Base-by-base conservation (phyloP, 192 early-diverging fungal species). In the Coemansia sp. region DNA sequence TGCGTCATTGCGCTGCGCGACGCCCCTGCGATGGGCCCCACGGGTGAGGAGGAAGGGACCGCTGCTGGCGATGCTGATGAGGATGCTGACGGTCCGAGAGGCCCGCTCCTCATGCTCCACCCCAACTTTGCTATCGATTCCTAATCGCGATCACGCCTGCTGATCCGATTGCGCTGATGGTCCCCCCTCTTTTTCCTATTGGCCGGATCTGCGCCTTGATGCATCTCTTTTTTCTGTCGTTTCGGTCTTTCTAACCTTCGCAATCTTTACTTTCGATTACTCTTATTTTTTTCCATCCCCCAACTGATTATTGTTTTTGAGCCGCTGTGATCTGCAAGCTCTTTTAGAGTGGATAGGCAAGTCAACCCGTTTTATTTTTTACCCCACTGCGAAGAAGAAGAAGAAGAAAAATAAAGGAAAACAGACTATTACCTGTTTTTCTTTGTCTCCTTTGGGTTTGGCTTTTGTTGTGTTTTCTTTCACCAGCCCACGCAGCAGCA, bases 41-140 rank as follows among this genome's bases (percentile, higher is more conserved):
- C 41, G 16, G 36, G 22, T 40, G 74, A 37, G 4, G 42, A 0
- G 5, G 51, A n/a, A 8, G 16, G 5, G 12, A 32, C 40, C 19
- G 57, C 32, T 16, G 55, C 41, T 37, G 36, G 21, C 21, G 74
- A 46, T 9, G 42, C 0, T 4, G 51, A 22, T 5, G 26, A 13
- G 10, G 62, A 61, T 6, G 66, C 47, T 9, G 49, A 74, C 15
- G 59, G 47, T 6, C 42, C 49, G 3, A 56, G 66, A 8, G 79
- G 79, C 0, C 74, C 74, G 19, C 21, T 80, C 45, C 72, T 84
- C 39, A 74, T 80, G 68, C 74, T 84, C 48, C 77, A 84, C 45
- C 83, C 83, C 21, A 84, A 84, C 71, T 84, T 80, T 74, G 72
- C 69, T 10, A 60, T 80, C 22, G 77, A 75, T n/a, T 72, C 69